Conservation (phyloP, 805 yeast species). For the Metschnikowia picachoensis region DNA sequence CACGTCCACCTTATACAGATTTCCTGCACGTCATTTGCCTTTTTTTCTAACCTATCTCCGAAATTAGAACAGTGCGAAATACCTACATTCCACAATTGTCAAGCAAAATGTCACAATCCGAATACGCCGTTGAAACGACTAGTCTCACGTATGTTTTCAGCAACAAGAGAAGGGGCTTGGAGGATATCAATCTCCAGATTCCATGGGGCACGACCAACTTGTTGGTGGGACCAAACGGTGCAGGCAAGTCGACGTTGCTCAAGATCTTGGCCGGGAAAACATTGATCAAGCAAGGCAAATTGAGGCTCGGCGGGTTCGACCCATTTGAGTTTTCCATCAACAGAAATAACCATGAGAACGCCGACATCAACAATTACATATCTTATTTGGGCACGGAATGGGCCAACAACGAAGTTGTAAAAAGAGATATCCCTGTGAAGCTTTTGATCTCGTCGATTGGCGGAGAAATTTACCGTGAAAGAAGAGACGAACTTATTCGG, state of each 20-base stretch:
- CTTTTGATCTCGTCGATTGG: conserved; percentile 79
- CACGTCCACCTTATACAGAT: background rate
- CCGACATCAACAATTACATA: conserved; percentile 46
- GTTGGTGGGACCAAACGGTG: conserved; percentile 92
- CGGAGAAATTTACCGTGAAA: conserved; percentile 55
- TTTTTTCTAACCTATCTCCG: background rate
- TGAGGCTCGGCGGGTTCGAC: conserved; percentile 75
- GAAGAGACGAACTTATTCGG: conserved; percentile 72
- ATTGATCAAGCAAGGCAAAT: conserved; percentile 66
- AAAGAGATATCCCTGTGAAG: conserved; percentile 86
- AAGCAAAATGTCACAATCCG: conserved; percentile 9
- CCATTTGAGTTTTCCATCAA: conserved; percentile 69
- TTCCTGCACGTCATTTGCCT: conserved; percentile 1
- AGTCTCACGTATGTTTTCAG: conserved; percentile 67
- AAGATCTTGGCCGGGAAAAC: conserved; percentile 89
- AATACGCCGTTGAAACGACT: conserved; percentile 56
- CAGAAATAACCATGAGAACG: conserved; percentile 39
- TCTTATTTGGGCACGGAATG: conserved; percentile 96
- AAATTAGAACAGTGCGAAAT: background rate
- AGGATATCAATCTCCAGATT: conserved; percentile 56
- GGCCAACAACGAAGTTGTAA: conserved; percentile 88
- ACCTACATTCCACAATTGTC: background rate
- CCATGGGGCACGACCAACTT: conserved; percentile 73
- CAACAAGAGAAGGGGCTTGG: conserved; percentile 57
- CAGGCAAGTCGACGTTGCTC: conserved; percentile 90